Evolutionary conservation across 805 yeast species (phyloP), one percentile per base, ranked within the genome.

Genomic region (Vanderwaltozyma yarrowii): DNA sequence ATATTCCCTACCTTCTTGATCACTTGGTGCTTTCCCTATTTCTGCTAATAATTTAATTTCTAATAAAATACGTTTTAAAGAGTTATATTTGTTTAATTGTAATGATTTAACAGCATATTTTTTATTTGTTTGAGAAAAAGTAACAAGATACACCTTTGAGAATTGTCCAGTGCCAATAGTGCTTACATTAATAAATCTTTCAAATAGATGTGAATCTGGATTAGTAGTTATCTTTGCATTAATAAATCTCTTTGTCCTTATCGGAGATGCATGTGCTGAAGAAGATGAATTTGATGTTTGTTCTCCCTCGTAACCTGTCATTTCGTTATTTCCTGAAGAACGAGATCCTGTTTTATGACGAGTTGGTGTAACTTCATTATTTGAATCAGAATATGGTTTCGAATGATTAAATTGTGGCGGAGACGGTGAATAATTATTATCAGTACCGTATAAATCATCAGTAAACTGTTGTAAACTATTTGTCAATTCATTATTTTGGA

Each of bases 21-120:
- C 20, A 61, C 45, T 25, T 77, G 61, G 23, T 79, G 80, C 36
- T 31, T 45, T 49, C 14, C 44, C 47, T 5, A 58, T 52, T 23
- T 50, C 52, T 7, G 53, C 50, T 11, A 58, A 36, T 11, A 58
- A 32, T 37, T 51, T 54, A n/a, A 58, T 50, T 30, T 58, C 62
- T 41, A 54, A 61, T 15, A 56, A 34, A 10, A 58, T 56, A 27
- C 55, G 45, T 32, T 45, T 47, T 15, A 46, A 40, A 2, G 52
- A 46, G 37, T 52, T 56, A 30, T 49, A 42, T 39, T 54, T 55
- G 28, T 50, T 56, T 24, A 76, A 73, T 52, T 81, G 85, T 20
- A 92, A 76, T 42, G 95, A 70, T 60, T 92, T 92, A 37, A 92
- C 92, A 0, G 97, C 97, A 58, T 78, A 86, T 50, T 74, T 56